These are phyloP conservation scores for Gossypium sturtianum DNA, from an alignment of 345 rosid genomes.

Conservation along the genomic window DNA sequence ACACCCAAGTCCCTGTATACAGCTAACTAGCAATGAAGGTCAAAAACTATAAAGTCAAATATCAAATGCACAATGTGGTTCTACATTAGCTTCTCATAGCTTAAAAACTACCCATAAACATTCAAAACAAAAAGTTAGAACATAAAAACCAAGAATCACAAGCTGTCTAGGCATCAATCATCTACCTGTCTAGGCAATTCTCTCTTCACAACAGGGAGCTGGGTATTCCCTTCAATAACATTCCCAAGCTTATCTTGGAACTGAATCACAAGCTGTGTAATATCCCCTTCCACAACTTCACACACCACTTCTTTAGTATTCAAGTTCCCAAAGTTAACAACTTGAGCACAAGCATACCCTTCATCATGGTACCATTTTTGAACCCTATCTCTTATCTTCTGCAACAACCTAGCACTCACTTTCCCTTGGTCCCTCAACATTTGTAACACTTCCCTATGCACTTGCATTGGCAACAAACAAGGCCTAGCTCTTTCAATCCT, in stretches of 20 bases:
- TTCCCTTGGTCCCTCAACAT: slow-evolving; percentile 74
- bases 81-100: neutral
- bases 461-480: slow-evolving; percentile 56
- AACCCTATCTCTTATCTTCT: slow-evolving; percentile 88
- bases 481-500: slow-evolving; percentile 79
- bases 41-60: neutral
- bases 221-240: slow-evolving; percentile 90
- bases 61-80: neutral
- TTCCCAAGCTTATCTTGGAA: slow-evolving; percentile 94
- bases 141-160: neutral
- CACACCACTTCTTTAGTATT: slow-evolving; percentile 93
- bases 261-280: slow-evolving; percentile 74
- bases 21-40: neutral
- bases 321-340: slow-evolving; percentile 93
- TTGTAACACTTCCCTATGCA: slow-evolving; percentile 60
- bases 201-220: slow-evolving; percentile 66
- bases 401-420: slow-evolving; percentile 87
- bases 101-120: neutral
- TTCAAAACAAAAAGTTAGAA: neutral
- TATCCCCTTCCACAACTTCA: slow-evolving; percentile 97
- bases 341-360: slow-evolving; percentile 96
- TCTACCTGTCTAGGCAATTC: slow-evolving; percentile 81
- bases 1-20: no score
- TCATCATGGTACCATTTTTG: slow-evolving; percentile 97
- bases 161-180: neutral